phyloP scores from a whole-genome alignment of 176 grass and related monocot species.

The Phragmites australis region DNA sequence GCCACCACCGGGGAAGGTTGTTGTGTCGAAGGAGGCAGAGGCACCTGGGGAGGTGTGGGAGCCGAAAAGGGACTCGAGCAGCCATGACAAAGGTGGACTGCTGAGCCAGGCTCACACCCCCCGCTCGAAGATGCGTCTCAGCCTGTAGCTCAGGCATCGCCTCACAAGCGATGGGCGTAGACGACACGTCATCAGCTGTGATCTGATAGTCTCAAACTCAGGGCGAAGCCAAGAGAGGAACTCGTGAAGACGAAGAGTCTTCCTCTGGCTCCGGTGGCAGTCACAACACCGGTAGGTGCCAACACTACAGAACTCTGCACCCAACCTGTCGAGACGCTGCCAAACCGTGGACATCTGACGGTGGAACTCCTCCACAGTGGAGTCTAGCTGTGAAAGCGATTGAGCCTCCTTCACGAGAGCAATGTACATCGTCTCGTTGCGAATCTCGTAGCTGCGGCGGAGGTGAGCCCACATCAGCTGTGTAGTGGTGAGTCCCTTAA shows the following conservation, averaged over 20 bases:
- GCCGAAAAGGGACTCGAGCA: too few species aligned
- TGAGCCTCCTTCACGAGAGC: not conserved
- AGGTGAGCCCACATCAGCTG: not conserved
- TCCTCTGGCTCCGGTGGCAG: too few species aligned
- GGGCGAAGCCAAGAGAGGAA: not conserved
- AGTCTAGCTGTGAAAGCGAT: not conserved
- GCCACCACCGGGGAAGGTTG: too few species aligned
- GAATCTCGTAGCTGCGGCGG: not conserved
- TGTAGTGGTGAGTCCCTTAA: not conserved
- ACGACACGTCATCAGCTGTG: not conserved
- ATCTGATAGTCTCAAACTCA: not conserved
- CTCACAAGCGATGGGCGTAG: not conserved
- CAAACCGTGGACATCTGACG: too few species aligned
- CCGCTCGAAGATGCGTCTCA: not conserved
- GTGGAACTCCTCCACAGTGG: not conserved
- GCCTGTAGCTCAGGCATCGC: not conserved
- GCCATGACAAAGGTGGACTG: not conserved
- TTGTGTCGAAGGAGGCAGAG: not conserved
- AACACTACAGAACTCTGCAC: too few species aligned
- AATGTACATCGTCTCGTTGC: not conserved
- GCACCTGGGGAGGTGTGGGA: not conserved
- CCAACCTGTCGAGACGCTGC: too few species aligned
- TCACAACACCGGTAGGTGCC: too few species aligned
- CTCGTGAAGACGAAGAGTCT: not conserved
- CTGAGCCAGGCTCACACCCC: not conserved